These are phyloP conservation scores for Moricandia arvensis DNA, from an alignment of 345 rosid species.

Conservation along the genomic window DNA sequence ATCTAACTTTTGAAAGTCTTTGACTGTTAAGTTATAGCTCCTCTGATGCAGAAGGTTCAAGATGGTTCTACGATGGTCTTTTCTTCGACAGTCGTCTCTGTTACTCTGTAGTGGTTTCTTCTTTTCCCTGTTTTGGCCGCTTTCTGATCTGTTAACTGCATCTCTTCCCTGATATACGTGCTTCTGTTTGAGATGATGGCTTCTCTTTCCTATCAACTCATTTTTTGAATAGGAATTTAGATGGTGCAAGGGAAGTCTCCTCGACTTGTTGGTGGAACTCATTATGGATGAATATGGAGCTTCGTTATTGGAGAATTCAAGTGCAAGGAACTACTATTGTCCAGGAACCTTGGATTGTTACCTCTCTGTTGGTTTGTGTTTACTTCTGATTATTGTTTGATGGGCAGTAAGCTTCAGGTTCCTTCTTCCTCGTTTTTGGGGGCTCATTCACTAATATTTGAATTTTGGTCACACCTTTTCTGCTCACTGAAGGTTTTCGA, in stretches of 20 bases:
- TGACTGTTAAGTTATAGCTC: neutral
- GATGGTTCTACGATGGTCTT: neutral
- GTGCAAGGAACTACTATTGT: neutral
- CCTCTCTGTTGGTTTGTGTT: neutral
- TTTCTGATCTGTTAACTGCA: neutral
- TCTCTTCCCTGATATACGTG: neutral
- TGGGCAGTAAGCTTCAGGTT: neutral
- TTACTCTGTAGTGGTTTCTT: neutral
- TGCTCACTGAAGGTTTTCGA: no score
- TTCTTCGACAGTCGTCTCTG: neutral
- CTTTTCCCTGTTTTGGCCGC: neutral
- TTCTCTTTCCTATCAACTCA: neutral
- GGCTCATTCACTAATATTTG: neutral
- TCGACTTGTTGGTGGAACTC: neutral
- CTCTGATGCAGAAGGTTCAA: neutral
- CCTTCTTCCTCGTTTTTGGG: neutral
- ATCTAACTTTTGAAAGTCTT: neutral
- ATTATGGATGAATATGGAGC: neutral
- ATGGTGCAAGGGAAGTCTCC: neutral
- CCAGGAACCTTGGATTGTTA: neutral
- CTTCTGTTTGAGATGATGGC: neutral
- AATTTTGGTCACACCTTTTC: neutral
- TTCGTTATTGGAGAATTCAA: neutral
- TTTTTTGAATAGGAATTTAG: neutral
- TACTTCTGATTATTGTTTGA: neutral